These are phyloP conservation scores for Strobilomyces echinocephalus DNA, from an alignment of 768 basidiomycete genomes.

Conservation along the genomic window DNA sequence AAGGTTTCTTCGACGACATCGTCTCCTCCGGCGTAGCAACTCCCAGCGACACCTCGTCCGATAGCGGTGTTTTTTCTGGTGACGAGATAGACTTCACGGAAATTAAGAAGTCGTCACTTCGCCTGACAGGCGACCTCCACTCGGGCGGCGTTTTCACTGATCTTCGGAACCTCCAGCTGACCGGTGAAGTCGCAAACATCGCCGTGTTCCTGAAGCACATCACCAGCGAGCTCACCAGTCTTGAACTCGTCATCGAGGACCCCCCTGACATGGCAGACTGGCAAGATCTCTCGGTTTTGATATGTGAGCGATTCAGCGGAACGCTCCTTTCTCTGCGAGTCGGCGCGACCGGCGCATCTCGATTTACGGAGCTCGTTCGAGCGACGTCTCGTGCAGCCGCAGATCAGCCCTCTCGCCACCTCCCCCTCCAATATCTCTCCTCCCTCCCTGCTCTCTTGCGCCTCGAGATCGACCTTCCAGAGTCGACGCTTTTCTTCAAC, in stretches of 20 bases:
- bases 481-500: conserved; percentile 62
- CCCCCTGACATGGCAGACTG: conserved; percentile 72
- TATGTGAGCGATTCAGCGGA: conserved; percentile 58
- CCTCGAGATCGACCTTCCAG: conserved; percentile 76
- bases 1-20: conserved; percentile 75
- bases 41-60: conserved; percentile 65
- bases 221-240: conserved; percentile 55
- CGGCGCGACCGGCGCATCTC: conserved; percentile 62
- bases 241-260: conserved; percentile 77
- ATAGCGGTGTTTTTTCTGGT: conserved; percentile 74
- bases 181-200: conserved; percentile 66
- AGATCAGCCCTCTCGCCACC: conserved; percentile 54
- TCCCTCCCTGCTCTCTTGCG: conserved; percentile 51
- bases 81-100: conserved; percentile 76
- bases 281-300: conserved; percentile 61
- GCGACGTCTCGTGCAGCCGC: conserved; percentile 57
- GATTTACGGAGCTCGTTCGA: conserved; percentile 77
- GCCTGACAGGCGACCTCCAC: conserved; percentile 56
- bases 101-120: conserved; percentile 64
- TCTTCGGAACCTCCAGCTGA: conserved; percentile 59
- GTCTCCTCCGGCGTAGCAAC: conserved; percentile 64
- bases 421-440: conserved; percentile 57
- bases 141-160: conserved; percentile 53
- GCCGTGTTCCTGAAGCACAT: conserved; percentile 69
- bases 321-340: conserved; percentile 59